Base-by-base conservation (phyloP, 1,139 yeast species). In the Candida dubliniensis region DNA sequence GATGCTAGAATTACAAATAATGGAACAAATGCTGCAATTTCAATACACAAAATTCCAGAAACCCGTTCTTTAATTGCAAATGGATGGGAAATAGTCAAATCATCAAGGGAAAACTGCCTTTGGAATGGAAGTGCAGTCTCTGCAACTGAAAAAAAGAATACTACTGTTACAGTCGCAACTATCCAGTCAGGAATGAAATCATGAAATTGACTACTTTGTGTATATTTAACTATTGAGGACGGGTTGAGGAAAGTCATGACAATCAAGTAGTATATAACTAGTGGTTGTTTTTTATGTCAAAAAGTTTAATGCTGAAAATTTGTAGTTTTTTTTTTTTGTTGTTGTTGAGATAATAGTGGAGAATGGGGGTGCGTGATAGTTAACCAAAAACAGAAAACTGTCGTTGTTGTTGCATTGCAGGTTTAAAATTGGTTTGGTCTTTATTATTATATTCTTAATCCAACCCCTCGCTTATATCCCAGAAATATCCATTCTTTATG, bases 51-150 rank as follows among this genome's bases (percentile, higher is more conserved):
- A 7, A 53, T 40, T 15, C 60, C 65, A 10, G 58, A 49, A 24
- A 75, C 73, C 34, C 74, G 67, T 55, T 77, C 77, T 4, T 48
- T 39, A 35, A 56, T 57, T 2, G 72, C 64, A 49, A 68, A 75
- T 18, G 81, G 81, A 51, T 74, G 76, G 18, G 70, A 66, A 23
- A 77, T 70, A 4, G 61, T 54, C 8, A 59, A 51, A 50, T 71
- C 70, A 8, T 51, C 44, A 5, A 65, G 35, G 12, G 60, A 53
- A 48, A 71, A 71, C 43, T 64, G 65, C 35, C 75, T 51, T 34
- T 59, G 52, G 41, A 69, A 71, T 2, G 77, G 74, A 37, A 49
- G 47, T 7, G 73, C 67, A 25, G 57, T 56, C 46, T 70, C 74
- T 10, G 69, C 71, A 23, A 69, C 55, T n/a, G 56, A 42, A 46